phyloP scores from a whole-genome alignment of 164 flowering plant species.

The Sedum album region DNA sequence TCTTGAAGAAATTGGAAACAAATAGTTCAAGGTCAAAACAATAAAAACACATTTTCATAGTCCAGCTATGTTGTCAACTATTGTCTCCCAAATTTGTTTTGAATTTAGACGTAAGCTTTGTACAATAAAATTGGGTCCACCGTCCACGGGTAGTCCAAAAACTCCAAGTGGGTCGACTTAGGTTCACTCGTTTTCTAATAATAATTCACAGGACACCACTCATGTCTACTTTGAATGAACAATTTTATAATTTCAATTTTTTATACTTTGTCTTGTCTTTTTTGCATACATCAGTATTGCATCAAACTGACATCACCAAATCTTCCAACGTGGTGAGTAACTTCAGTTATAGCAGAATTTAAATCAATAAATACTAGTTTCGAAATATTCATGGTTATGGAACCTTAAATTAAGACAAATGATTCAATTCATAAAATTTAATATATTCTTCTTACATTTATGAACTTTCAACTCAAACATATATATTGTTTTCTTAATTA shows the following conservation, averaged over 20 bases:
- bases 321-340: no score
- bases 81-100: not conserved
- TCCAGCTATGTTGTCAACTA: not conserved
- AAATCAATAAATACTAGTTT: not conserved
- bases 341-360: not conserved
- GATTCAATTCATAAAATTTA: no score
- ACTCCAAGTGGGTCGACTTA: slow-evolving; percentile 7
- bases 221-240: slow-evolving; percentile 1
- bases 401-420: no score
- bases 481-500: no score
- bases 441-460: no score
- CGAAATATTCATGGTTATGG: not conserved
- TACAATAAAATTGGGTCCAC: not conserved
- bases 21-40: no score
- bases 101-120: not conserved
- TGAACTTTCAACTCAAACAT: no score
- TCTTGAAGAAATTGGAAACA: no score
- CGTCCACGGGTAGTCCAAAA: not conserved
- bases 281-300: not conserved
- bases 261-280: not conserved
- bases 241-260: not conserved
- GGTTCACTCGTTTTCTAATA: not conserved
- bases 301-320: not conserved
- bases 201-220: slow-evolving; percentile 1
- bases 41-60: not conserved